Percentiles rank a stretch among this genome's conserved stretches.
These are phyloP conservation scores for Sporisorium iseilematis-ciliati DNA, from an alignment of 1,284 basidiomycete genomes.

Conservation along the genomic window DNA sequence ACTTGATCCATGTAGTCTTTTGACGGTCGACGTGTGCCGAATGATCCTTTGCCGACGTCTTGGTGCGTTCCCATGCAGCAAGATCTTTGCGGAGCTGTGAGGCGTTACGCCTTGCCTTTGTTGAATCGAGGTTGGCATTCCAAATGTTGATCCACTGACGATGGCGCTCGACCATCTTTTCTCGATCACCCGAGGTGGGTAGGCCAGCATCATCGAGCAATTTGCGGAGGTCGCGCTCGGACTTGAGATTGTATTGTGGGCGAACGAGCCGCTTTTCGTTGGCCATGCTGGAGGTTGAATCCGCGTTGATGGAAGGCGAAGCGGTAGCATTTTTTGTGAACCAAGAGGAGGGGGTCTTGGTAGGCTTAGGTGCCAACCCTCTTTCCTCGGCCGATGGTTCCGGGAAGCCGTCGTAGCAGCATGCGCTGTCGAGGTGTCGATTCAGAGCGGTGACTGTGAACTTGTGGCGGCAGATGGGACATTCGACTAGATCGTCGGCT, in stretches of 20 bases:
- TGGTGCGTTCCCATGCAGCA: slow-evolving; percentile 54
- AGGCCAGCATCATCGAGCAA: slow-evolving; percentile 52
- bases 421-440: slow-evolving; percentile 57
- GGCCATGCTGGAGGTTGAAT: slow-evolving; percentile 13
- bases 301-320: slow-evolving; percentile 14
- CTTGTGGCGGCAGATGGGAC: slow-evolving; percentile 60
- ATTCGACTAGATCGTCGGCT: slow-evolving; percentile 48
- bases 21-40: slow-evolving; percentile 33
- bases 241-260: slow-evolving; percentile 59
- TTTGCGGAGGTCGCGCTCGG: slow-evolving; percentile 59
- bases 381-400: slow-evolving; percentile 40
- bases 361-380: slow-evolving; percentile 30
- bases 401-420: slow-evolving; percentile 50
- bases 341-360: slow-evolving; percentile 30
- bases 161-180: slow-evolving; percentile 58
- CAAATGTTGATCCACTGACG: slow-evolving; percentile 67
- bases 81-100: slow-evolving; percentile 52
- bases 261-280: slow-evolving; percentile 55
- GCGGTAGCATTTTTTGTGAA: slow-evolving; percentile 21
- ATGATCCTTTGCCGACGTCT: slow-evolving; percentile 35
- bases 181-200: slow-evolving; percentile 47
- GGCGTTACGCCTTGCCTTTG: slow-evolving; percentile 43
- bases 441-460: slow-evolving; percentile 61
- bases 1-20: slow-evolving; percentile 34
- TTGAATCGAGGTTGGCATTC: slow-evolving; percentile 67